Evolutionary conservation across 257 asterid species (phyloP).

Genomic region (Cordia subcordata): DNA sequence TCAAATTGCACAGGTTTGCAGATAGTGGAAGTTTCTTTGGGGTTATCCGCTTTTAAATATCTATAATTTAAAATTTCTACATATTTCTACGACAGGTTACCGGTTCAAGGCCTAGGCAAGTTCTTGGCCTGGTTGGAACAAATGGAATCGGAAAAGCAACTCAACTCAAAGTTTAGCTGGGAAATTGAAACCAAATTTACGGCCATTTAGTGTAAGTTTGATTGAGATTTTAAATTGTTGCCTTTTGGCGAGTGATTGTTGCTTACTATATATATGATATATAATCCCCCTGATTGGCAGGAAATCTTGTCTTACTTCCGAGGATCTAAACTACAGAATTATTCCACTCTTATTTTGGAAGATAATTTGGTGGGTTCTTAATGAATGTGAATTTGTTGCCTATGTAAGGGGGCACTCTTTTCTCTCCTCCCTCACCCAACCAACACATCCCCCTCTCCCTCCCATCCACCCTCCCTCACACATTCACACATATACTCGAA

Average conservation of each 20-base stretch:
- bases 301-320: constrained; percentile 94
- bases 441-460: too few relatives aligned
- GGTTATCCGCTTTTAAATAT: not conserved
- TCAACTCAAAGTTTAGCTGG: constrained; percentile 94
- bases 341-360: constrained; percentile 93
- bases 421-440: too few relatives aligned
- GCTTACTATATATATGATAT: constrained; percentile 14
- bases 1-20: constrained; percentile 86
- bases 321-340: constrained; percentile 97
- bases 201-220: constrained; percentile 64
- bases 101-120: constrained; percentile 99
- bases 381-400: too few relatives aligned
- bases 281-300: constrained; percentile 99
- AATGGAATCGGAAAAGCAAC: constrained; percentile 97
- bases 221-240: not conserved
- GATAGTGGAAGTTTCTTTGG: constrained; percentile 10
- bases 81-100: constrained; percentile 50
- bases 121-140: constrained; percentile 98
- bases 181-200: constrained; percentile 94
- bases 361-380: constrained; percentile 72
- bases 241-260: constrained; percentile 9
- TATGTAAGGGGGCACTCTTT: too few relatives aligned
- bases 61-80: not conserved
- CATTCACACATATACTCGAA: too few relatives aligned
- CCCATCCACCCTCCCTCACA: too few relatives aligned